Evolutionary conservation across 768 basidiomycete genomes (phyloP).

Genomic region (Tulasnella sp.): DNA sequence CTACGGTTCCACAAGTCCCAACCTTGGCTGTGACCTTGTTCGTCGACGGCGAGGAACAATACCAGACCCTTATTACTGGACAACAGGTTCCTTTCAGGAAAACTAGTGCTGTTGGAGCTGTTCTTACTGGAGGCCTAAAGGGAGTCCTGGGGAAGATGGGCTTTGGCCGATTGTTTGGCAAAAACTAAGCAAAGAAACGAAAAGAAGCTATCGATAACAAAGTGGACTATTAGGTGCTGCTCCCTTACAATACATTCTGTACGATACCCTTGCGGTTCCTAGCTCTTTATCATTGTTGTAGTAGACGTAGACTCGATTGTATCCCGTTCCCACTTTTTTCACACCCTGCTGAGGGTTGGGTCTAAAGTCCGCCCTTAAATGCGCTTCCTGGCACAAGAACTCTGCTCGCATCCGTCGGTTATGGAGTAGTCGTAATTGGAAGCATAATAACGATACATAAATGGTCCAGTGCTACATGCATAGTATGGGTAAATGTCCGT

Average conservation of each 20-base stretch:
- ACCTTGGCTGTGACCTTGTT: slow-evolving; percentile 54
- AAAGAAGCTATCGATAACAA: neutral
- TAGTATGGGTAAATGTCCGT: neutral
- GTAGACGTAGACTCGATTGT: neutral
- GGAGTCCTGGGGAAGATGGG: slow-evolving; percentile 53
- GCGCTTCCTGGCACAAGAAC: too few species aligned
- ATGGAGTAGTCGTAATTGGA: neutral
- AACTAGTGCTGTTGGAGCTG: slow-evolving; percentile 8
- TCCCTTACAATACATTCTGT: neutral
- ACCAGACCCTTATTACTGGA: slow-evolving; percentile 33
- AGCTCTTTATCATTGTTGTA: neutral
- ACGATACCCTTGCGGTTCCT: neutral
- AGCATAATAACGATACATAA: neutral
- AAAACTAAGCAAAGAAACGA: slow-evolving; percentile 17
- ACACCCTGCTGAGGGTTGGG: too few species aligned
- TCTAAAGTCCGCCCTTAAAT: too few species aligned
- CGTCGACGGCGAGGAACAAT: slow-evolving; percentile 55
- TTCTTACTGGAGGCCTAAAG: neutral
- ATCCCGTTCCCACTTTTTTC: neutral
- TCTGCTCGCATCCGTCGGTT: neutral
- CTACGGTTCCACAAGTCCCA: slow-evolving; percentile 51
- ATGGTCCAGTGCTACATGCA: neutral
- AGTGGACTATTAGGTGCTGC: neutral
- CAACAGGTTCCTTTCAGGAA: slow-evolving; percentile 8
- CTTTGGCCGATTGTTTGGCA: slow-evolving; percentile 46